Conservation (phyloP, 2,329 filamentous ascomycete genomes). For the Zasmidium citrigriseum region DNA sequence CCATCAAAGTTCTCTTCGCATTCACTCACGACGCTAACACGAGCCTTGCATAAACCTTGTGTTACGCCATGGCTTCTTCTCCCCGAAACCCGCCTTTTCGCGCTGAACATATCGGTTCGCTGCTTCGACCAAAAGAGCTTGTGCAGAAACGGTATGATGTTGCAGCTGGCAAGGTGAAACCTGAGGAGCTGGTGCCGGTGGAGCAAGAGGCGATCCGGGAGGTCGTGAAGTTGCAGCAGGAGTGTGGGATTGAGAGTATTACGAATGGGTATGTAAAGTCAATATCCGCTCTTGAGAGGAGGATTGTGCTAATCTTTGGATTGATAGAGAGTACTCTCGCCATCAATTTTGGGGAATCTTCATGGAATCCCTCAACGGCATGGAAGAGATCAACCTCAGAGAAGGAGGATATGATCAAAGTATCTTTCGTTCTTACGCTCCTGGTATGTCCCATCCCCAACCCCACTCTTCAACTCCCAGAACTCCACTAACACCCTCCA, state of each 20-base stretch:
- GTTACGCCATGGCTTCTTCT: constrained; percentile 1
- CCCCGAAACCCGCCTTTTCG: constrained; percentile 60
- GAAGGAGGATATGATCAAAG: constrained; percentile 41
- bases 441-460: constrained; percentile 27
- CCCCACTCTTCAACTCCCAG: neutral
- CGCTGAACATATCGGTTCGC: constrained; percentile 71
- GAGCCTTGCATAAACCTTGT: neutral
- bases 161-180: constrained; percentile 31
- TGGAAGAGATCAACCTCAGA: constrained; percentile 50
- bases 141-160: constrained; percentile 59
- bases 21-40: neutral
- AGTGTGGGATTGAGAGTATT: constrained; percentile 34
- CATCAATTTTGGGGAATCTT: constrained; percentile 36
- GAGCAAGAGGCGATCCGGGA: constrained; percentile 36
- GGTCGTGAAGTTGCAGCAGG: constrained; percentile 35
- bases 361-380: constrained; percentile 42
- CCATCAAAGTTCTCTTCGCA: neutral
- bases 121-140: constrained; percentile 65
- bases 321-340: constrained; percentile 35
- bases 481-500: neutral
- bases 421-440: constrained; percentile 61
- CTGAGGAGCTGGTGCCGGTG: constrained; percentile 30
- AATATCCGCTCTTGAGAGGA: too few species aligned
- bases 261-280: too few species aligned
- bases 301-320: too few species aligned